Evolutionary conservation across 2,329 filamentous ascomycete species (phyloP).

Genomic region (Akanthomyces lecanii): DNA sequence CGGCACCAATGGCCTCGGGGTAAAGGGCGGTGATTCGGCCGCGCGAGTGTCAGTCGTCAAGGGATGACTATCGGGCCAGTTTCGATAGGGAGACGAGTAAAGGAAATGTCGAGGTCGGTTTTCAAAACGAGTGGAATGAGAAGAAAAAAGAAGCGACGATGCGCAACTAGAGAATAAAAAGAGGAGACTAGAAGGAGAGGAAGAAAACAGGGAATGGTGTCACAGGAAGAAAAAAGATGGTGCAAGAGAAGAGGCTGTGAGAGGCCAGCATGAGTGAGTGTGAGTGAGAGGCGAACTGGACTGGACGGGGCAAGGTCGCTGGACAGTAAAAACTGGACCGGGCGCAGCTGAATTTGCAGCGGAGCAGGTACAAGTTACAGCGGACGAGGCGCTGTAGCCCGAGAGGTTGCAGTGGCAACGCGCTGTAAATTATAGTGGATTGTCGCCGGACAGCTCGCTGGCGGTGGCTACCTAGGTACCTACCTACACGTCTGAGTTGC

Average conservation of each 20-base stretch:
- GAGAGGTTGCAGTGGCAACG: not conserved
- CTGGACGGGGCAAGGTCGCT: not conserved
- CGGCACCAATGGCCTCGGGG: constrained; percentile 8
- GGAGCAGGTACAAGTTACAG: not conserved
- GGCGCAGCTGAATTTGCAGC: not conserved
- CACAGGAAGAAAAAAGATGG: constrained; percentile 11
- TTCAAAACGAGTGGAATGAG: not conserved
- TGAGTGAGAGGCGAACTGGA: not conserved
- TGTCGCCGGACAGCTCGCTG: no score
- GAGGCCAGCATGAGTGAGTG: not conserved
- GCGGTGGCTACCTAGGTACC: no score
- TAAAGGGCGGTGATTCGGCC: not conserved
- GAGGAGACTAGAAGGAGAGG: constrained; percentile 2
- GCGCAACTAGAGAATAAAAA: constrained; percentile 5
- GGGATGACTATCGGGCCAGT: not conserved
- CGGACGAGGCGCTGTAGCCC: not conserved
- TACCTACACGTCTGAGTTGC: no score
- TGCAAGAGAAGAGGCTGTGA: not conserved
- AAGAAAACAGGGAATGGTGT: constrained; percentile 11
- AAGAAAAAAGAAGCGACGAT: not conserved
- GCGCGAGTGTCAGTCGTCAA: constrained; percentile 5
- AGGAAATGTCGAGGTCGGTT: constrained; percentile 5
- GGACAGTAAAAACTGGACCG: not conserved
- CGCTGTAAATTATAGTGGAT: not conserved
- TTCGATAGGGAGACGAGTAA: not conserved